Evolutionary conservation across 306 rosid genomes (phyloP), one percentile per base, ranked within the genome.

Genomic region (Sicyos edulis): DNA sequence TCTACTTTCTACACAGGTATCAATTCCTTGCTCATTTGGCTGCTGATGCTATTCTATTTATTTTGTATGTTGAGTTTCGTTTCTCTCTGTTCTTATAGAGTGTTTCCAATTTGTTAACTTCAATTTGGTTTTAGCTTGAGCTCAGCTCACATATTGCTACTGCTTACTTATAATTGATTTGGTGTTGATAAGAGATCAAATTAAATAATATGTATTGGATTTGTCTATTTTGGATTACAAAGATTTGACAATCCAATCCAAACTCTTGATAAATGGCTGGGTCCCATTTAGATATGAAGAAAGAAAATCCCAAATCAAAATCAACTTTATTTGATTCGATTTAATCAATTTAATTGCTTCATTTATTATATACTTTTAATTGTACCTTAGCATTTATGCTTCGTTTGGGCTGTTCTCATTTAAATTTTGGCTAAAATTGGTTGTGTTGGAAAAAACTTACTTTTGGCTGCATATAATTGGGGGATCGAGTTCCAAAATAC

Each of bases 401-500:
- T 74, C 29, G 82, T 82, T 77, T 92, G 97, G 96, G 88, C 84
- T 34, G 89, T 84, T 77, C 84, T 89, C 37, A 85, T 92, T 12
- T 87, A 86, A 71, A 92, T 85, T 81, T 72, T 89, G 83, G 95
- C 96, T 14, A 81, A 79, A 83, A 76, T 92, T 82, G 96, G 97
- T 24, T 92, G 88, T 1, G n/a, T n/a, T n/a, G n/a, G n/a, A n/a
- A n/a, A n/a, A n/a, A n/a, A n/a, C n/a, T n/a, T 26, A 26, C 29
- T 26, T 26, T 26, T 89, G 96, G 87, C 84, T 68, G 72, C 86
- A 21, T 86, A 92, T 82, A 96, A 92, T 60, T 92, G 97, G 97
- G 85, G 96, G 74, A 74, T 88, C n/a, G 90, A 92, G 29, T 92
- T 89, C 81, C 92, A 92, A 61, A 89, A 88, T 51, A 92, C 96